Conservation (phyloP, 2,329 filamentous ascomycete species). For the Aureobasidium sp. region DNA sequence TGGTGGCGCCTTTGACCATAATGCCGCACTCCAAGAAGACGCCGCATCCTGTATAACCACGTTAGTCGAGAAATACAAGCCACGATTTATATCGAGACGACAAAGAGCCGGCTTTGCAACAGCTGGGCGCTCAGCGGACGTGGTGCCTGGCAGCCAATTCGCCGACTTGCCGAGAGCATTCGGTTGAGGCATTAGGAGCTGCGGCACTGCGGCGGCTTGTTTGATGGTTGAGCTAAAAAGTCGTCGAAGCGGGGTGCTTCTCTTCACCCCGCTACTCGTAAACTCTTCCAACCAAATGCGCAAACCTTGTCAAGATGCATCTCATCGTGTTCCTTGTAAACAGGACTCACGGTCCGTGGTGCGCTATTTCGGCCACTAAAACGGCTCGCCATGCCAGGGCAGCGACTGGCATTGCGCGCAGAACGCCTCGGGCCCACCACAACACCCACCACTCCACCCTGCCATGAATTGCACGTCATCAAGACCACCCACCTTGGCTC, state of each 20-base stretch:
- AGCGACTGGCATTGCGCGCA: neutral
- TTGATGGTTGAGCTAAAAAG: neutral
- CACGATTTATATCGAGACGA: neutral
- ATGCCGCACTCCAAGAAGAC: neutral
- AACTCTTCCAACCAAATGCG: neutral
- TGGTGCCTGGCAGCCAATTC: neutral
- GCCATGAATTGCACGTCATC: conserved; percentile 4
- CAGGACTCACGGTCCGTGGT: neutral
- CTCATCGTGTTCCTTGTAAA: neutral
- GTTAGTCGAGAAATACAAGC: neutral
- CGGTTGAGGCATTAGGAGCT: conserved; percentile 2
- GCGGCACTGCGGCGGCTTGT: neutral
- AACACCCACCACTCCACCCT: neutral
- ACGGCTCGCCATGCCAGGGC: conserved; percentile 10
- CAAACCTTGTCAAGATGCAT: conserved; percentile 1
- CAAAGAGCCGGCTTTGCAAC: neutral
- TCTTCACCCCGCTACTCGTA: neutral
- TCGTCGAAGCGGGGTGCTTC: neutral
- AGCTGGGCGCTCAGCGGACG: neutral
- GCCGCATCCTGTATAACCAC: neutral
- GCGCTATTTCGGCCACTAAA: conserved; percentile 8
- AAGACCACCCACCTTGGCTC: conserved; percentile 1
- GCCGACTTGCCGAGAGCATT: neutral
- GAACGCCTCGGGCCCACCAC: conserved; percentile 5
- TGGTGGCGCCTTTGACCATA: neutral